Conservation (phyloP, 148 eudicot genomes). For the Hydrangea macrophylla region DNA sequence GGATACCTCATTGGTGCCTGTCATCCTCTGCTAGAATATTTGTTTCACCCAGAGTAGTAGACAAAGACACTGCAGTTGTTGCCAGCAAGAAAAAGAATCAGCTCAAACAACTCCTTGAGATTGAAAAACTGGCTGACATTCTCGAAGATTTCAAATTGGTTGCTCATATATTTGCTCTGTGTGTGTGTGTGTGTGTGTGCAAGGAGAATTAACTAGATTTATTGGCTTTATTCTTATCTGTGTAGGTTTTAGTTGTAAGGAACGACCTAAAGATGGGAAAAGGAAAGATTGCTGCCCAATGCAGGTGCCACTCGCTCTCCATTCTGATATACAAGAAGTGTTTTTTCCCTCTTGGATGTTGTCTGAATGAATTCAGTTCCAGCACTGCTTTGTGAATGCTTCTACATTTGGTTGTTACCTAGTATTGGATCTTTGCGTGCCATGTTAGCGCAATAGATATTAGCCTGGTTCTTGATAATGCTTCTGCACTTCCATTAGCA, state of each 20-base stretch:
- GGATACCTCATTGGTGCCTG: slow-evolving; percentile 68
- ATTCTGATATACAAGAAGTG: slow-evolving; percentile 1
- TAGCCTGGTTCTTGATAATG: neutral
- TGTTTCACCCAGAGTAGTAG: slow-evolving; percentile 19
- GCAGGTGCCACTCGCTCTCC: slow-evolving; percentile 58
- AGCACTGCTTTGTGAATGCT: neutral
- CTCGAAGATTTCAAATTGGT: slow-evolving; percentile 96
- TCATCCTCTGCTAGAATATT: slow-evolving; percentile 32
- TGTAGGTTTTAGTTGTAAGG: slow-evolving; percentile 94
- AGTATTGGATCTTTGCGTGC: neutral
- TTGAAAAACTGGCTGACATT: slow-evolving; percentile 89
- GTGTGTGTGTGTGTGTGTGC: neutral
- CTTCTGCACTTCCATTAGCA: neutral
- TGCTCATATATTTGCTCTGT: slow-evolving; percentile 5
- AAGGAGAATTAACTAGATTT: neutral
- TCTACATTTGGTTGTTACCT: neutral
- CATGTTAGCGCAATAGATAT: neutral
- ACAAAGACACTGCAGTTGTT: slow-evolving; percentile 26
- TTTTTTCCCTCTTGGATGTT: neutral
- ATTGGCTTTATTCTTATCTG: slow-evolving; percentile 8
- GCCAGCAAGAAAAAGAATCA: slow-evolving; percentile 47
- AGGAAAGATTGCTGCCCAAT: slow-evolving; percentile 99
- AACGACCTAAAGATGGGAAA: slow-evolving; percentile 99
- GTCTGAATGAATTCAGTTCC: neutral
- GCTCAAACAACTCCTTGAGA: slow-evolving; percentile 54